These are phyloP conservation scores for Adansonia grandidieri DNA, from an alignment of 441 rosid genomes.

Conservation along the genomic window DNA sequence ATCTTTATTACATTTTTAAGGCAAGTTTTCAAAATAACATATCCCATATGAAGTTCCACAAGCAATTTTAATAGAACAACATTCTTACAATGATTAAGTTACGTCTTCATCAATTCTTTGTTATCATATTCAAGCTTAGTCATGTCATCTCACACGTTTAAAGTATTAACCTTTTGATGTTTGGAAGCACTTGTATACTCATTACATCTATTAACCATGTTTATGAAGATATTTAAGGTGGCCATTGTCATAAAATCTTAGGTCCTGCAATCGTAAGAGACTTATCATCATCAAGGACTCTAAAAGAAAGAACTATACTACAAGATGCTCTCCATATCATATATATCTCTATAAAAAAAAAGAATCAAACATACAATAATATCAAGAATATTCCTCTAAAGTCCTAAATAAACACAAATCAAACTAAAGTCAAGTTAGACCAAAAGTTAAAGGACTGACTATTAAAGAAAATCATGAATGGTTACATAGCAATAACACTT, in stretches of 20 bases:
- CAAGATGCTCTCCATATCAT: too few relatives aligned
- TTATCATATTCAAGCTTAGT: neutral
- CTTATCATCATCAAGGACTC: too few relatives aligned
- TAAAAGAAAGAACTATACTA: too few relatives aligned
- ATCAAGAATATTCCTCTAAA: too few relatives aligned
- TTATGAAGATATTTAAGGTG: neutral
- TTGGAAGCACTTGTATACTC: neutral
- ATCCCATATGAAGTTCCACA: neutral
- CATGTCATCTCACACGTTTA: neutral
- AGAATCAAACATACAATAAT: too few relatives aligned
- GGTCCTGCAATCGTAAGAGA: neutral
- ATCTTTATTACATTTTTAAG: neutral
- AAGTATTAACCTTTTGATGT: neutral
- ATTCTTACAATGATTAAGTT: neutral
- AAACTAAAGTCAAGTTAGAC: too few relatives aligned
- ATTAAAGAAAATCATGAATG: too few relatives aligned
- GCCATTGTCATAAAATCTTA: neutral
- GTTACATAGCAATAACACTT: too few relatives aligned
- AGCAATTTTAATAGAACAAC: neutral
- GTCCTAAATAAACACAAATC: too few relatives aligned
- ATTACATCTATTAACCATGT: neutral
- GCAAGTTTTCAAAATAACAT: neutral
- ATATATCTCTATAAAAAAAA: too few relatives aligned
- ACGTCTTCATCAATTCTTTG: too few relatives aligned
- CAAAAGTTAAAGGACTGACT: too few relatives aligned